Base-by-base conservation (phyloP, 1,139 yeast species). In the Pichia kudriavzevii region DNA sequence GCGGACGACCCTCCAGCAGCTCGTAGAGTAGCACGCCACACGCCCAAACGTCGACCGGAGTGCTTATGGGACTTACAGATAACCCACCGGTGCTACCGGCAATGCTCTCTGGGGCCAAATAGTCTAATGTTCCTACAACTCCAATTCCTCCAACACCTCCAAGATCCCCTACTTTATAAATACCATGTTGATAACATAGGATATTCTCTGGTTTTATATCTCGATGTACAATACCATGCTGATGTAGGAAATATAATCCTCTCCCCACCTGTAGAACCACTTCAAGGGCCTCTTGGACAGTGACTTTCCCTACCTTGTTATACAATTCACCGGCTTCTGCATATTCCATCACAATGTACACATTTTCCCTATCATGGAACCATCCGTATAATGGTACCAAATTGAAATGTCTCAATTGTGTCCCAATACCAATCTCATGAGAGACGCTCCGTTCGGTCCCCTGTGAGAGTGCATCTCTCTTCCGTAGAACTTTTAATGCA, bases 71-170 rank as follows among this genome's bases (percentile, higher is more conserved):
- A n/a, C n/a, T n/a, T n/a, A n/a, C n/a, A n/a, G n/a, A n/a, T n/a
- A n/a, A n/a, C n/a, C n/a, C n/a, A n/a, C n/a, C n/a, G 7, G 22
- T 22, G 5, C 19, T 22, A 3, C 83, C 78, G 47, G 81, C 94
- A 11, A 91, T 84, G 84, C 91, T 81, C 60, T 91, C 98, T 3
- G 98, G 98, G 0, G 98, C 94, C 13, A 91, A 60, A 52, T 91
- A 91, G 57, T 91, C 98, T 26, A 91, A 65, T 0, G 98, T 91
- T 0, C 98, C 98, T n/a, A n/a, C n/a, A n/a, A n/a, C n/a, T n/a
- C n/a, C n/a, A n/a, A n/a, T n/a, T n/a, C n/a, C n/a, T n/a, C n/a
- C n/a, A n/a, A n/a, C n/a, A n/a, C n/a, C n/a, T n/a, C n/a, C n/a
- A n/a, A n/a, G n/a, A n/a, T n/a, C n/a, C n/a, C n/a, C n/a, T n/a